These are phyloP conservation scores for Phalaenopsis aphrodite DNA, from an alignment of 106 monocot genomes.

Conservation along the genomic window DNA sequence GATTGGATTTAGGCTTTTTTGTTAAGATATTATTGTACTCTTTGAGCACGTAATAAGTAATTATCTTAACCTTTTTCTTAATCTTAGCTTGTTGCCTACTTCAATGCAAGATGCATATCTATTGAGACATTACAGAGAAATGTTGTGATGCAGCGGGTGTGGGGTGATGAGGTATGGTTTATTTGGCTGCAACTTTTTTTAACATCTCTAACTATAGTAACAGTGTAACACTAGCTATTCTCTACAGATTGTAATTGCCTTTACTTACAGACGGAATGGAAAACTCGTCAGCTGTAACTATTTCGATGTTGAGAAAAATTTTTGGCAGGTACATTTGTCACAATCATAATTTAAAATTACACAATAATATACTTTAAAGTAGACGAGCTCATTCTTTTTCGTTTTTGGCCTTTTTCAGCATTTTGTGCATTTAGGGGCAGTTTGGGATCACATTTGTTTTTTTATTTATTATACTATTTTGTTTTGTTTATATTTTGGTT, in stretches of 20 bases:
- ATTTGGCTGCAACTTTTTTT: neutral
- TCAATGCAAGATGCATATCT: slow-evolving; percentile 46
- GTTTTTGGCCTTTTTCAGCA: neutral
- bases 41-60: neutral
- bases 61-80: neutral
- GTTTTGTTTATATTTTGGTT: too few species aligned
- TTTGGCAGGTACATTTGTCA: slow-evolving; percentile 59
- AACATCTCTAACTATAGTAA: slow-evolving; percentile 1
- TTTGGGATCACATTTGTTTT: too few species aligned
- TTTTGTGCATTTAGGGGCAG: neutral
- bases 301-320: slow-evolving; percentile 47
- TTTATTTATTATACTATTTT: too few species aligned
- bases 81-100: slow-evolving; percentile 51
- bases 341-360: neutral
- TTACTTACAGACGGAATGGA: slow-evolving; percentile 70
- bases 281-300: slow-evolving; percentile 83
- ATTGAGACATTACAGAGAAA: slow-evolving; percentile 59
- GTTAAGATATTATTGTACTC: neutral
- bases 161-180: slow-evolving; percentile 23
- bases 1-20: neutral
- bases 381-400: neutral
- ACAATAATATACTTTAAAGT: slow-evolving; percentile 2
- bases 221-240: neutral
- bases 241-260: slow-evolving; percentile 73
- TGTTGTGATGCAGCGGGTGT: slow-evolving; percentile 40